Base-by-base conservation (phyloP, 352 stramenopile genomes). In the Phytopythium delawarense region DNA sequence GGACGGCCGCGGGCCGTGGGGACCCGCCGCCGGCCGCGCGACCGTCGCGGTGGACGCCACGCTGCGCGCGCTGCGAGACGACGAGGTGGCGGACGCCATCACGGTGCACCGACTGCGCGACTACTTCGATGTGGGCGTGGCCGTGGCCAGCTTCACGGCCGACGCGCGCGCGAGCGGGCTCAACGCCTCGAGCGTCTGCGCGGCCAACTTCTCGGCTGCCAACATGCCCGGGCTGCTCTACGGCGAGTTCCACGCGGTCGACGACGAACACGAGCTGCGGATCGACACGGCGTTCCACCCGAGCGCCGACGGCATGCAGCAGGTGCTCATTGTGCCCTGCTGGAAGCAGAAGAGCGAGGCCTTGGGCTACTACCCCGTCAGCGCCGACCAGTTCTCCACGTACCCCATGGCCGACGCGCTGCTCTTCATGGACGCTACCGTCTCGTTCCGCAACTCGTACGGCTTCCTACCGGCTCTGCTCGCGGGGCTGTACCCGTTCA, bases 401-500 rank as follows among this genome's bases (percentile, higher is more conserved):
- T 91, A 94, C 67, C 81, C 81, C 13, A 91, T 92, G 79, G 63
- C 71, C 40, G 80, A 91, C n/a, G 73, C 86, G 28, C 61, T 93
- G 62, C 68, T 93, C 35, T 67, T 67, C 63, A 67, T 94, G 39
- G 70, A 93, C 51, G 84, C 74, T 9, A 64, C 63, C 12, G 77
- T 94, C 45, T 68, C 77, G 13, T 96, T 96, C 59, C 63, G 66
- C 13, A 96, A 96, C 60, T 76, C 84, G 23, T 94, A 94, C 57
- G 88, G 88, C 13, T 96, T 89, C 62, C 54, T 96, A 3, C 88
- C 88, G 2, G 85, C 78, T 21, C 63, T 94, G 39, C 72, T 95
- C 34, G 94, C 83, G 39, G 88, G 87, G 20, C 73, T 95, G 34
- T 87, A 90, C 57, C 86, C 83, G 12, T 95, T 96, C 77, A 94